Percentiles rank a stretch among this genome's conserved stretches.
Evolutionary conservation across 495 filamentous ascomycete genomes (phyloP).

Genomic region (Aspergillus bertholletiae): DNA sequence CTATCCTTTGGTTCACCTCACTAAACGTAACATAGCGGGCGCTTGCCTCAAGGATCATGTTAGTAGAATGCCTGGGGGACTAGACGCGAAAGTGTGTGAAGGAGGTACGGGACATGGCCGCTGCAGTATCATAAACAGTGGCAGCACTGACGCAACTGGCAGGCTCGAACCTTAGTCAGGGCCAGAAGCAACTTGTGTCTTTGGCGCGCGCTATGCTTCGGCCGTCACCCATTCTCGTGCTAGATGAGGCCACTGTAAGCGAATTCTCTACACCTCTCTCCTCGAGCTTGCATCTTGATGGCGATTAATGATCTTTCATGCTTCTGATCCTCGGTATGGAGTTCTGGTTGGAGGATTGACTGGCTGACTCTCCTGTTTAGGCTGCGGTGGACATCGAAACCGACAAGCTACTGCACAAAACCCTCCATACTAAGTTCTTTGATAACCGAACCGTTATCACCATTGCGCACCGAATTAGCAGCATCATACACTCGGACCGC

Average conservation of each 20-base stretch:
- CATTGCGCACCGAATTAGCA: no score
- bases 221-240: slow-evolving; percentile 92
- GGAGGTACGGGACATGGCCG: slow-evolving; percentile 63
- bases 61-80: slow-evolving; percentile 76
- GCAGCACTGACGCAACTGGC: slow-evolving; percentile 12
- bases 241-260: slow-evolving; percentile 87
- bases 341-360: no score
- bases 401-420: no score
- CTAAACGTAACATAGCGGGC: slow-evolving; percentile 59
- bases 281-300: no score
- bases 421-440: no score
- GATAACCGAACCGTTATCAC: no score
- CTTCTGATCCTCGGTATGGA: no score
- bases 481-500: no score
- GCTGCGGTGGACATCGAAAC: no score
- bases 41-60: slow-evolving; percentile 92
- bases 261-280: slow-evolving; percentile 6
- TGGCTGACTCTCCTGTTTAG: no score
- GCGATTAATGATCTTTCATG: no score
- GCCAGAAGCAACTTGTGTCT: slow-evolving; percentile 84
- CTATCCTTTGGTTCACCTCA: slow-evolving; percentile 32
- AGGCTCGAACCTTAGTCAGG: slow-evolving; percentile 60
- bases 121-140: not conserved
- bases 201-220: slow-evolving; percentile 90
- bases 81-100: slow-evolving; percentile 90